Percentiles rank a stretch among this genome's conserved stretches.
Conservation (phyloP, 306 rosid genomes). For the Cucumis sativus region DNA sequence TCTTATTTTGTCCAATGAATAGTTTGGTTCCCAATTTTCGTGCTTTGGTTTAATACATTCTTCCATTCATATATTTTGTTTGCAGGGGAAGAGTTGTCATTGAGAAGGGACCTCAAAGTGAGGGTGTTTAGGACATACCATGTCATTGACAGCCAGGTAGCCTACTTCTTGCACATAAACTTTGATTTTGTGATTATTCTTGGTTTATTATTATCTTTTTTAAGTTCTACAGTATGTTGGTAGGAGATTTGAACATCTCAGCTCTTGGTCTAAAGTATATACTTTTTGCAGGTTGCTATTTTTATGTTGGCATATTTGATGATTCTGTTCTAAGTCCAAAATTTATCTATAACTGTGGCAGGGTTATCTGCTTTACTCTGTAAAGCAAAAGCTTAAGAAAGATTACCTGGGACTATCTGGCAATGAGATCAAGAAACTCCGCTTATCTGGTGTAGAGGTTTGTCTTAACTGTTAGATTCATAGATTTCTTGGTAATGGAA, state of each 20-base stretch:
- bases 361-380: constrained; percentile 72
- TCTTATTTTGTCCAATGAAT: not conserved
- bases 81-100: constrained; percentile 65
- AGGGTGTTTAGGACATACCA: constrained; percentile 83
- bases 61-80: constrained; percentile 7
- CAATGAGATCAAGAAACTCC: constrained; percentile 55
- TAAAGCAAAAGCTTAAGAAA: constrained; percentile 66
- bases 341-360: constrained; percentile 21
- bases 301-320: not conserved
- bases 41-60: not conserved
- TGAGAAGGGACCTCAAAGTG: constrained; percentile 72
- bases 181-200: not conserved
- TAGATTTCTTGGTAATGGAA: not conserved
- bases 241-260: too few species aligned
- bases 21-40: not conserved
- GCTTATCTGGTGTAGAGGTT: constrained; percentile 77
- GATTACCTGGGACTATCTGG: constrained; percentile 52
- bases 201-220: too few species aligned
- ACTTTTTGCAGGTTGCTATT: too few species aligned
- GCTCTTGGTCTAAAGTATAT: too few species aligned
- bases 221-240: too few species aligned
- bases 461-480: constrained; percentile 22
- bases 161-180: not conserved
- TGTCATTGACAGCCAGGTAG: constrained; percentile 83
- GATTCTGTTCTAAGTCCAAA: not conserved